These are phyloP conservation scores for Fusarium armeniacum DNA, from an alignment of 2,329 filamentous ascomycete species.

Conservation along the genomic window DNA sequence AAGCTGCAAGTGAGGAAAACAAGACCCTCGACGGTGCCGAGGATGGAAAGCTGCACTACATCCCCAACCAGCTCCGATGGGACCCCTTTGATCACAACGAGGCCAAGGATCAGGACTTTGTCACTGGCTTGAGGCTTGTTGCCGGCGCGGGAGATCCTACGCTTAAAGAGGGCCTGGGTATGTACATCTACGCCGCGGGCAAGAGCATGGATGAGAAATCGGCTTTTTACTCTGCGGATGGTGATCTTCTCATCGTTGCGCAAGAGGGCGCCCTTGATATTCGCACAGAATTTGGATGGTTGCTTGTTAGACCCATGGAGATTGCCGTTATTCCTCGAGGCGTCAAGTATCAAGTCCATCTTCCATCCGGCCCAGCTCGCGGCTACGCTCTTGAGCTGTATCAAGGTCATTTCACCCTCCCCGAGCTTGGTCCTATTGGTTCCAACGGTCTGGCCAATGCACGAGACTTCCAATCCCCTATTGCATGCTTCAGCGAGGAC, in stretches of 20 bases:
- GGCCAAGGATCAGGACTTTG: slow-evolving; percentile 62
- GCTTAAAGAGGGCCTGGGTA: slow-evolving; percentile 82
- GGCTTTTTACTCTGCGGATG: slow-evolving; percentile 88
- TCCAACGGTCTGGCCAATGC: slow-evolving; percentile 81
- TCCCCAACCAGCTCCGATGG: slow-evolving; percentile 87
- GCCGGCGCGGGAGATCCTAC: slow-evolving; percentile 85
- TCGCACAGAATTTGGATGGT: slow-evolving; percentile 80
- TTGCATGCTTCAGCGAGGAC: slow-evolving; percentile 78
- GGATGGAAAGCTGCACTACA: slow-evolving; percentile 52
- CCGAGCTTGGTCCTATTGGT: slow-evolving; percentile 80
- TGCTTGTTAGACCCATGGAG: slow-evolving; percentile 83
- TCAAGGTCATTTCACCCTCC: slow-evolving; percentile 78
- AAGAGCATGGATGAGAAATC: slow-evolving; percentile 80
- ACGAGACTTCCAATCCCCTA: slow-evolving; percentile 80
- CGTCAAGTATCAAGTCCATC: slow-evolving; percentile 78
- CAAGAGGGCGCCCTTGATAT: slow-evolving; percentile 82
- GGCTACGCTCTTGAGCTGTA: slow-evolving; percentile 84
- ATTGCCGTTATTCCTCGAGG: slow-evolving; percentile 83
- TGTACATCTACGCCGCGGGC: slow-evolving; percentile 84
- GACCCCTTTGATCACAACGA: slow-evolving; percentile 82
- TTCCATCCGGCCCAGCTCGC: slow-evolving; percentile 72
- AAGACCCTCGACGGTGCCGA: slow-evolving; percentile 45
- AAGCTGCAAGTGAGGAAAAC: slow-evolving; percentile 44
- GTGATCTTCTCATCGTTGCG: slow-evolving; percentile 81
- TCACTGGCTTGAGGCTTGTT: slow-evolving; percentile 74